A percentile compares a stretch with the other conserved stretches of the same genome.
Conservation (phyloP, 495 filamentous ascomycete genomes). For the Tuber brumale region DNA sequence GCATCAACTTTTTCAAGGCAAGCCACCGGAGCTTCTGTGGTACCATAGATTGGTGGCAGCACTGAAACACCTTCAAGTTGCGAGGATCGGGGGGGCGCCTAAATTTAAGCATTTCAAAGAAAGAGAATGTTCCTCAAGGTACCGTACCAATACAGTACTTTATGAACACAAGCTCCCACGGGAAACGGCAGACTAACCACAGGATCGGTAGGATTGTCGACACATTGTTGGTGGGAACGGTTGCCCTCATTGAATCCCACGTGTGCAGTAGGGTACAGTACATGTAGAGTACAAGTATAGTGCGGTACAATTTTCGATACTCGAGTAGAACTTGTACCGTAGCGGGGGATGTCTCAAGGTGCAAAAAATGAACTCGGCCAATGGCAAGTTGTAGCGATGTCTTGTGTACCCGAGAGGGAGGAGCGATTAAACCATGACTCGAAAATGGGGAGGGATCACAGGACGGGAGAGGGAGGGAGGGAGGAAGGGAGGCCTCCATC, state of each 20-base stretch:
- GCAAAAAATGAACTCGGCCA: too few relatives aligned
- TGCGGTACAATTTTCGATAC: background rate
- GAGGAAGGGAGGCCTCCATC: too few relatives aligned
- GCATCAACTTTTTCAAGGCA: background rate
- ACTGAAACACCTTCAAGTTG: background rate
- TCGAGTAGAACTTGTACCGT: too few relatives aligned
- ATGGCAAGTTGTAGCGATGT: background rate
- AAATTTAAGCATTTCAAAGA: background rate
- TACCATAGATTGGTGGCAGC: background rate
- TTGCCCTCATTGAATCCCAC: too few relatives aligned
- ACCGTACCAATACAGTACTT: background rate
- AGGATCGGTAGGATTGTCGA: background rate
- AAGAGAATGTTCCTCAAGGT: background rate
- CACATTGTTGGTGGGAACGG: background rate
- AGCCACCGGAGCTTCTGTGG: background rate
- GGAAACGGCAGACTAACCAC: background rate
- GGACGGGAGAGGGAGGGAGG: too few relatives aligned
- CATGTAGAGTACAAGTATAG: too few relatives aligned
- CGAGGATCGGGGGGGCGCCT: background rate
- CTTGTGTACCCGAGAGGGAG: background rate
- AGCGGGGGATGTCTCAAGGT: background rate
- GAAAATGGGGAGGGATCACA: background rate
- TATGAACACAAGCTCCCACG: background rate
- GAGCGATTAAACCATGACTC: background rate
- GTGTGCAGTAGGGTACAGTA: too few relatives aligned